These are phyloP conservation scores for Pseudoneurospora amorphoporcata DNA, from an alignment of 495 filamentous ascomycete species.

Conservation along the genomic window DNA sequence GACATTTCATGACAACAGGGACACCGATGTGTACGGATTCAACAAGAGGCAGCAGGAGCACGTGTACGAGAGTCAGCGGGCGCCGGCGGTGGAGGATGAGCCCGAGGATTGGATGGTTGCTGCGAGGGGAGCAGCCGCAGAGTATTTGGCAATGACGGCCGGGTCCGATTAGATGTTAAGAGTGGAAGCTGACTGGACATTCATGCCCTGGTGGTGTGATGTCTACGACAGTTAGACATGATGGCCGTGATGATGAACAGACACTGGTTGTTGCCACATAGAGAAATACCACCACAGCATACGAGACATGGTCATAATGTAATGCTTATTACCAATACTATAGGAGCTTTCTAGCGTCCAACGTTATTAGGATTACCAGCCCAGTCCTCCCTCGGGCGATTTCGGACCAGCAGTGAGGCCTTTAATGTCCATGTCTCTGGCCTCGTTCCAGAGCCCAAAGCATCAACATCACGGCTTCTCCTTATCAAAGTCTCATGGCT, in stretches of 20 bases:
- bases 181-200: not conserved
- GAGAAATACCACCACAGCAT: not conserved
- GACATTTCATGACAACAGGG: not conserved
- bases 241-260: not conserved
- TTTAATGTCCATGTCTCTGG: not conserved
- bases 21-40: not conserved
- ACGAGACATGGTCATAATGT: not conserved
- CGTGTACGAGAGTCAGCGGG: not conserved
- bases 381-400: not conserved
- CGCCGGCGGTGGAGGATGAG: not conserved
- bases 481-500: not conserved
- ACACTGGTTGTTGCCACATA: not conserved
- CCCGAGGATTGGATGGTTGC: not conserved
- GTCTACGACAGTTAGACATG: not conserved
- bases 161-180: not conserved
- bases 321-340: not conserved
- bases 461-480: not conserved
- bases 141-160: not conserved
- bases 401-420: not conserved
- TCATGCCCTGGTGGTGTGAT: not conserved
- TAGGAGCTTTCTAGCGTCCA: not conserved
- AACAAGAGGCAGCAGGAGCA: not conserved
- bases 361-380: not conserved
- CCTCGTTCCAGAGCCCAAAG: not conserved
- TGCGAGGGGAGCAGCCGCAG: not conserved